Percentiles rank a stretch among this genome's conserved stretches.
Conservation (phyloP, 139 green algal species). For the Chlorella ohadii region DNA sequence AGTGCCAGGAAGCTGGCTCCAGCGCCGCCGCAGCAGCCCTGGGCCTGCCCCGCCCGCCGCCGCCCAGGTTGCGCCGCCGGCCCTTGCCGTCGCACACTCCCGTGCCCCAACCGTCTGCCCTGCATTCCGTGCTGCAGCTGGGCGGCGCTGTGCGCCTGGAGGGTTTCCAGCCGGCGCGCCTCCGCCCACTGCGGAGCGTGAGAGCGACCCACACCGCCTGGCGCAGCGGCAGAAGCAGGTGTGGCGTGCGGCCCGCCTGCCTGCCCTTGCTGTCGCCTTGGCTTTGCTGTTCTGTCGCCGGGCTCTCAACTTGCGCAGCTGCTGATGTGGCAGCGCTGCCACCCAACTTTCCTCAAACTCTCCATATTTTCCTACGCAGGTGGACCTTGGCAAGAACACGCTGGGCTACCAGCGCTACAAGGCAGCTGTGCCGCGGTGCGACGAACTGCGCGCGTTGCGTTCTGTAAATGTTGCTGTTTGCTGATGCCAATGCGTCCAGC, state of each 20-base stretch:
- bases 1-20: too few species aligned
- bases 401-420: constrained; percentile 85
- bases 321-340: too few species aligned
- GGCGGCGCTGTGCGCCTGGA: neutral
- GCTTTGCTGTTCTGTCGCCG: too few species aligned
- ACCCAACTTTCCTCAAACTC: too few species aligned
- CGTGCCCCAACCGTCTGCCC: neutral
- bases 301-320: too few species aligned
- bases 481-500: too few species aligned
- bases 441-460: neutral
- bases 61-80: neutral
- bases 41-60: neutral
- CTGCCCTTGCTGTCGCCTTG: too few species aligned
- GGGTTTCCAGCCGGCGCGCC: too few species aligned
- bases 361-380: neutral
- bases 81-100: neutral
- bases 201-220: constrained; percentile 60
- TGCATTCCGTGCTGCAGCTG: neutral
- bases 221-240: constrained; percentile 86
- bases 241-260: too few species aligned
- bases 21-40: neutral
- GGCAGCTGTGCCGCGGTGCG: constrained; percentile 68
- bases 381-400: constrained; percentile 95
- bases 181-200: constrained; percentile 1
- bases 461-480: too few species aligned